Conservation (phyloP, 371 early-diverging fungal species). For the Dinochytrium kinnereticum region DNA sequence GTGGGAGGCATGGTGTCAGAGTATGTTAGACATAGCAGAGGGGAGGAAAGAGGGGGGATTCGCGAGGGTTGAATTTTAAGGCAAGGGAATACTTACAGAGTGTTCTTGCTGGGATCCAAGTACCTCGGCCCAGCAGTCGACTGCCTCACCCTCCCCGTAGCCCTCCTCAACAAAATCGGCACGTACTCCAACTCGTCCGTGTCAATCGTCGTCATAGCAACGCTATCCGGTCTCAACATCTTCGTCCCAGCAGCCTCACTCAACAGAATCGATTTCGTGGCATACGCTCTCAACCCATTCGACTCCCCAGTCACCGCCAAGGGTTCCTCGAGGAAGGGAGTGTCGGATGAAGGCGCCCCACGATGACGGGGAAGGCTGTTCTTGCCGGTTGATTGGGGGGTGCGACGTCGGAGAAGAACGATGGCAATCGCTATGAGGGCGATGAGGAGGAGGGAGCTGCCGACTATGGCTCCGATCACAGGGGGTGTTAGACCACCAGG, state of each 20-base stretch:
- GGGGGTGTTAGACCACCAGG: too few relatives aligned
- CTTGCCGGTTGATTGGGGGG: too few relatives aligned
- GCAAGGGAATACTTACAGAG: neutral
- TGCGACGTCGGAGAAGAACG: too few relatives aligned
- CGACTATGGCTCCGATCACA: too few relatives aligned
- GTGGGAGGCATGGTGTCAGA: neutral
- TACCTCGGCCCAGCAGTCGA: neutral
- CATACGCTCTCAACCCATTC: neutral
- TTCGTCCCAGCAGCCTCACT: neutral
- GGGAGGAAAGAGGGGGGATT: too few relatives aligned
- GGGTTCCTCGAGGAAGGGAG: too few relatives aligned
- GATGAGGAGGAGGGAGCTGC: too few relatives aligned
- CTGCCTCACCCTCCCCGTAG: slow-evolving; percentile 7
- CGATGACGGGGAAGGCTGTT: too few relatives aligned
- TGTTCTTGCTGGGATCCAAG: slow-evolving; percentile 6
- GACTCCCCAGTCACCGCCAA: too few relatives aligned
- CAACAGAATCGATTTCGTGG: neutral
- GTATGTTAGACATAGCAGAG: too few relatives aligned
- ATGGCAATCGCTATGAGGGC: too few relatives aligned
- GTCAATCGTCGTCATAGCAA: neutral
- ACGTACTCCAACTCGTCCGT: neutral
- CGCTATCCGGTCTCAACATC: neutral
- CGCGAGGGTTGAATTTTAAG: neutral
- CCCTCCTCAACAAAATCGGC: slow-evolving; percentile 1
- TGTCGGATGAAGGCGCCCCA: too few relatives aligned